A percentile compares a stretch with the other conserved stretches of the same genome.
phyloP scores from a whole-genome alignment of 805 yeast genomes.

The Metschnikowia sp. region DNA sequence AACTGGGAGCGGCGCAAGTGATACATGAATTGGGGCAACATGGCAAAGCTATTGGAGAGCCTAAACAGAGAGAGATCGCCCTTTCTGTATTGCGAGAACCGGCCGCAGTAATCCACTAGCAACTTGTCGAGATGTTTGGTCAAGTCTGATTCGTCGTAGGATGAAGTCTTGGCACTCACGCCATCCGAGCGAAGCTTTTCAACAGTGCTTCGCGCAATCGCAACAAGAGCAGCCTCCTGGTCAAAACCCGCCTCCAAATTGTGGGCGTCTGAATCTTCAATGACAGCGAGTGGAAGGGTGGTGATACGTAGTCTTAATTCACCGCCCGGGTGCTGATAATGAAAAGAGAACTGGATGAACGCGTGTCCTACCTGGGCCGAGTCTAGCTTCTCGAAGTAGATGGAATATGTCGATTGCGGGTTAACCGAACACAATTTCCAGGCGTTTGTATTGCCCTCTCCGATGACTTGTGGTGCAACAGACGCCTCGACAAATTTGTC shows the following conservation, averaged over 20 bases:
- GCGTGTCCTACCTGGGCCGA: conserved; percentile 26
- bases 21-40: conserved; percentile 66
- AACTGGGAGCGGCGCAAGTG: conserved; percentile 66
- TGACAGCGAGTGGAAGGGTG: conserved; percentile 46
- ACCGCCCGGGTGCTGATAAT: conserved; percentile 62
- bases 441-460: conserved; percentile 51
- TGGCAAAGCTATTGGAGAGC: conserved; percentile 46
- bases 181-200: conserved; percentile 30
- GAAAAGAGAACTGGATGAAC: conserved; percentile 52
- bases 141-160: conserved; percentile 29
- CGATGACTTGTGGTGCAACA: conserved; percentile 38
- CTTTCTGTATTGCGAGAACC: conserved; percentile 46
- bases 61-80: conserved; percentile 48
- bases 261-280: conserved; percentile 37
- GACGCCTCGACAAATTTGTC: conserved; percentile 22
- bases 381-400: conserved; percentile 52
- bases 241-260: conserved; percentile 52
- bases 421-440: conserved; percentile 58
- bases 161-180: conserved; percentile 14
- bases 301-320: conserved; percentile 58
- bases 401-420: conserved; percentile 57
- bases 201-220: conserved; percentile 55
- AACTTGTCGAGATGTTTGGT: conserved; percentile 48
- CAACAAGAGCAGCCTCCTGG: conserved; percentile 66
- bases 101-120: conserved; percentile 44